Evolutionary conservation across 1,284 basidiomycete genomes (phyloP).

Genomic region (Apiotrichum gamsii): DNA sequence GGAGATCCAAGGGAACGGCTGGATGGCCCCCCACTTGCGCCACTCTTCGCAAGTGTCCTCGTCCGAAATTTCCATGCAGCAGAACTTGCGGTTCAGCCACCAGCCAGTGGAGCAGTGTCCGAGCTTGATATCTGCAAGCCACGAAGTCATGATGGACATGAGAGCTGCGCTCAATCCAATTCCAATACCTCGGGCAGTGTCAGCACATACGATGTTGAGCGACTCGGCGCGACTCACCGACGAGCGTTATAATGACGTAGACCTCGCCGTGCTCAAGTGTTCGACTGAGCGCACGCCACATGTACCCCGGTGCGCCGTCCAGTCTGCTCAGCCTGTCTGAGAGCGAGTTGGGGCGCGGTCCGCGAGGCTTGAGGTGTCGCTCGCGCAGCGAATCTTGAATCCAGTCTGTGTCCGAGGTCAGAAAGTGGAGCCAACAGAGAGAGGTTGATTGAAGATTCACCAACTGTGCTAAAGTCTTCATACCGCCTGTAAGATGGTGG

Average conservation of each 20-base stretch:
- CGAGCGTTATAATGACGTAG: slow-evolving; percentile 73
- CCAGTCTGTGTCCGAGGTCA: too few relatives aligned
- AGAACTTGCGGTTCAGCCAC: slow-evolving; percentile 98
- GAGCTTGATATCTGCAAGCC: slow-evolving; percentile 96
- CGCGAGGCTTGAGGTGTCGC: slow-evolving; percentile 51
- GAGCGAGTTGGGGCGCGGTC: slow-evolving; percentile 19
- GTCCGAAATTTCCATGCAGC: slow-evolving; percentile 73
- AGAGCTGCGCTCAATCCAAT: slow-evolving; percentile 92
- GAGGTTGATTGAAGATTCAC: too few relatives aligned
- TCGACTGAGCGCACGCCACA: slow-evolving; percentile 60
- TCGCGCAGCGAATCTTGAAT: slow-evolving; percentile 89
- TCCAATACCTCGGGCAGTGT: slow-evolving; percentile 59
- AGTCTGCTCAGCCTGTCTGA: slow-evolving; percentile 32
- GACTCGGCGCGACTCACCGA: slow-evolving; percentile 57
- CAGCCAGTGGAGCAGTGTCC: slow-evolving; percentile 94
- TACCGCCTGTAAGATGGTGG: slow-evolving; percentile 44
- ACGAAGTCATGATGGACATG: slow-evolving; percentile 93
- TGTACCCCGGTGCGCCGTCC: slow-evolving; percentile 49
- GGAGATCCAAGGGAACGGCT: slow-evolving; percentile 68
- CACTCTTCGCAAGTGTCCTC: slow-evolving; percentile 85
- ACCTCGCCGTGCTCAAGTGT: slow-evolving; percentile 54
- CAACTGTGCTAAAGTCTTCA: slow-evolving; percentile 73
- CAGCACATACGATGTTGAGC: background rate
- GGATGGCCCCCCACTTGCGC: slow-evolving; percentile 80
- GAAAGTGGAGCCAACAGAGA: too few relatives aligned